Evolutionary conservation across 139 green algal species (phyloP).

Genomic region (Zygnema cylindricum): DNA sequence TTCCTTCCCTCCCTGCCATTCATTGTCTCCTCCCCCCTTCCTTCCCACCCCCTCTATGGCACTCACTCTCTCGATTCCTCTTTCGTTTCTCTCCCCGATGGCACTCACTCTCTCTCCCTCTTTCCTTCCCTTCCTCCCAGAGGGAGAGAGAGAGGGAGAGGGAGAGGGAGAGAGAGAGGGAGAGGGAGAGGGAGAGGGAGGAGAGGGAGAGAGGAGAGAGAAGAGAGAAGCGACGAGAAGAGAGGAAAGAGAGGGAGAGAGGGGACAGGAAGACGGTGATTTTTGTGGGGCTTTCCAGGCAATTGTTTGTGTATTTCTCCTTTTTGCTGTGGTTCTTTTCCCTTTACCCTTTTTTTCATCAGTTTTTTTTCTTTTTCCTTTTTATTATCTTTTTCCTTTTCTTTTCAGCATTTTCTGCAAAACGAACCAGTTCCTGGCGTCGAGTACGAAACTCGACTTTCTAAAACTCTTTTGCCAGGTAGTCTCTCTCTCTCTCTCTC

Average conservation of each 20-base stretch:
- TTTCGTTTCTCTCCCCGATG: slow-evolving; percentile 52
- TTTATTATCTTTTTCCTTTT: background rate
- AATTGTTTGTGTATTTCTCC: too few species aligned
- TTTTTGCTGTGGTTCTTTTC: too few species aligned
- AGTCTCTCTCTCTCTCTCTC: slow-evolving; percentile 7
- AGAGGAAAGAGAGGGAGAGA: background rate
- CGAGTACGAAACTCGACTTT: background rate
- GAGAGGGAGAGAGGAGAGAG: background rate
- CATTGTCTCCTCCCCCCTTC: slow-evolving; percentile 19
- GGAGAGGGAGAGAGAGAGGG: background rate
- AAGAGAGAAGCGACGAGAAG: background rate
- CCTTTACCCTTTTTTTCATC: too few species aligned
- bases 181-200: slow-evolving; percentile 12
- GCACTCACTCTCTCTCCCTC: slow-evolving; percentile 34
- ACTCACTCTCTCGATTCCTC: slow-evolving; percentile 26
- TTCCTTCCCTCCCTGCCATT: slow-evolving; percentile 24
- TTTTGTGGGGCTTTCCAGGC: too few species aligned
- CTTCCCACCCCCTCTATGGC: slow-evolving; percentile 24
- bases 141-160: slow-evolving; percentile 3
- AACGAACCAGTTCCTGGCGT: background rate
- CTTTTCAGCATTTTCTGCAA: background rate
- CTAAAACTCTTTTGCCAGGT: background rate
- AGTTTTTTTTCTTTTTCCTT: too few species aligned
- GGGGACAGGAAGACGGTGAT: background rate
- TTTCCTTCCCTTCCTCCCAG: slow-evolving; percentile 13